Evolutionary conservation across 2,329 filamentous ascomycete species (phyloP), one percentile per base, ranked within the genome.

Genomic region (Whalleya microplaca): DNA sequence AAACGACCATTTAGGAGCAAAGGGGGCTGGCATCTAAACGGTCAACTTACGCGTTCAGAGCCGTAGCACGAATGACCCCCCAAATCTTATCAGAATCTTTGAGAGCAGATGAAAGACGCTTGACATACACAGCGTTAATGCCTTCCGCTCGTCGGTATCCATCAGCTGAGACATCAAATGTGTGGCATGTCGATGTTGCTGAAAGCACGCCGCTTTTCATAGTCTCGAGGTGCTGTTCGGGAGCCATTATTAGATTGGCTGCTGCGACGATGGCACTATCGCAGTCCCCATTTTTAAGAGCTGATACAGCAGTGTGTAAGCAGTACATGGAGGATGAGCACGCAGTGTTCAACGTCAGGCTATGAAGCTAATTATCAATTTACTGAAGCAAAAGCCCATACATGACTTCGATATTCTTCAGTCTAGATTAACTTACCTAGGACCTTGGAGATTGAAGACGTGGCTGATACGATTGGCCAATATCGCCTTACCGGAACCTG

Each of bases 101-200:
- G 0, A 83, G 50, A 0, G 81, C 82, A 44, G 75, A 71, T 12
- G 72, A 70, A 0, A 72, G 56, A 2, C 64, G 70, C 66, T 83
- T 83, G 0, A 83, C 51, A 2, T 80, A 60, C 0, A 83, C 29
- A 1, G 74, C 68, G 2, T 72, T 75, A 3, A 80, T 62, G 0
- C 78, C 81, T 32, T 84, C 82, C 0, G 77, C 82, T 0, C 81
- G 73, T 2, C 72, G 79, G 56, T 83, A 84, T 0, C 82, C 82
- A 62, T 83, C 71, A 0, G 79, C 82, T 1, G 68, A 66, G 1
- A 58, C 67, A 53, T 79, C 76, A 64, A 76, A 80, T 48, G 75
- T 76, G 3, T 68, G 70, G 49, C 71, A 75, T 2, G 67, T 66
- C 1, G 71, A 71, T 0, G 67, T 72, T 0, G 73, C 66, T 1